Conservation (phyloP, 2,329 filamentous ascomycete species). For the Coleophoma crateriformis region DNA sequence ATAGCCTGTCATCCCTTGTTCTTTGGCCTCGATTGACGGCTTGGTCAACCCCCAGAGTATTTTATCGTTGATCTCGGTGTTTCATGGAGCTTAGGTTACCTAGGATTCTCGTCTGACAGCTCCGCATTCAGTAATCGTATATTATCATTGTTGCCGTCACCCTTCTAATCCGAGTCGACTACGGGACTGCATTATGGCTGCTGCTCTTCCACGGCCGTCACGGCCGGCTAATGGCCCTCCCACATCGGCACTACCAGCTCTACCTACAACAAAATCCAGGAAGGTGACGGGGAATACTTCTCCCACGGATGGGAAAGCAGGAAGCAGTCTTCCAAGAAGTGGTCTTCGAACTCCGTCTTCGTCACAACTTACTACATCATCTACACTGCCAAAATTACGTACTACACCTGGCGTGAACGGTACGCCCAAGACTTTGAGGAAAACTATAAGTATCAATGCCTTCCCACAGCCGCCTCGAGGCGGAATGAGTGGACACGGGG, state of each 20-base stretch:
- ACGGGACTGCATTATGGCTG: constrained; percentile 16
- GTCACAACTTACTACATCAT: constrained; percentile 46
- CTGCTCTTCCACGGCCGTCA: constrained; percentile 44
- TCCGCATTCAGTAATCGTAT: neutral
- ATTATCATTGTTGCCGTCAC: neutral
- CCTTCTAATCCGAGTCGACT: neutral
- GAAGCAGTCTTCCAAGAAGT: constrained; percentile 40
- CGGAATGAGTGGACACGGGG: constrained; percentile 26
- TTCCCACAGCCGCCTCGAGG: constrained; percentile 86
- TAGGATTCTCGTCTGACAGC: neutral
- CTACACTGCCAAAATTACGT: constrained; percentile 50
- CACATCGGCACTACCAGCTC: constrained; percentile 63
- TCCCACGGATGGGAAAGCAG: constrained; percentile 26
- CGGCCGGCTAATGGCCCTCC: constrained; percentile 66
- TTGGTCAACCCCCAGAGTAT: too few species aligned
- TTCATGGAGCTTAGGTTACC: constrained; percentile 1
- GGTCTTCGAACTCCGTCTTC: constrained; percentile 55
- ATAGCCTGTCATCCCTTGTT: neutral
- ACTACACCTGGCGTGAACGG: constrained; percentile 49
- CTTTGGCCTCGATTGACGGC: too few species aligned
- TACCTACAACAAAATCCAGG: constrained; percentile 66
- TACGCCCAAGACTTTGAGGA: constrained; percentile 67
- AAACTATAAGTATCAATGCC: constrained; percentile 87
- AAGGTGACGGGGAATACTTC: constrained; percentile 49
- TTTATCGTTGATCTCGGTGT: neutral